Evolutionary conservation across 805 yeast species (phyloP), one percentile per base, ranked within the genome.

Genomic region (Metschnikowia anglica): DNA sequence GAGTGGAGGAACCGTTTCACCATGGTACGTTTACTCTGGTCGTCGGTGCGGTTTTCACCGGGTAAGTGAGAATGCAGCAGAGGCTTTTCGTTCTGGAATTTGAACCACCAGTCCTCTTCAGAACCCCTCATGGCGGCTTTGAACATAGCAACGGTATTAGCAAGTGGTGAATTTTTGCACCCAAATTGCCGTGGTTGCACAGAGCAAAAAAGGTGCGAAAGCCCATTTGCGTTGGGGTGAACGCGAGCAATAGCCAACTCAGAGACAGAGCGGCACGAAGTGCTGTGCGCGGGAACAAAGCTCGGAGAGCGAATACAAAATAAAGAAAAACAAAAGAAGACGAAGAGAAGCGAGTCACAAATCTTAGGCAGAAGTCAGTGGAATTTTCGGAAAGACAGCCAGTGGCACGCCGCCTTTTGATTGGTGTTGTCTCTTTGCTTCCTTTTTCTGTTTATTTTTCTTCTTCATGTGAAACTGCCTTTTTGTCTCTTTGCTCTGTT

Each of bases 91-190:
- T 28, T 37, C 29, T 43, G 47, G 37, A 43, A 43, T 26, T 32
- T 38, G 28, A 38, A 37, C 47, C 47, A 43, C 47, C 47, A 43
- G 37, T 38, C 47, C 16, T 43, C 47, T n/a, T 43, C 46, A 17
- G 41, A 23, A 18, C 38, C 38, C 26, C 42, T 19, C 37, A 42
- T 37, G 35, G 46, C 31, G 39, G 46, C 34, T 37, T 43, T 43
- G 37, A 43, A 39, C 50, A 47, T 47, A 47, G 50, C 50, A 47
- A 47, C 24, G 34, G 28, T 18, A 26, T 33, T 43, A 47, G 50
- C 45, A 39, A 47, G 43, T 43, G 44, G 41, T 30, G 37, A 31
- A n/a, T 15, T 36, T 43, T 43, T 43, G 46, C 46, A 43, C 46
- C 46, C 46, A 42, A 20, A 24, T n/a, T 6, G 10, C 5, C 13